Evolutionary conservation across 768 basidiomycete genomes (phyloP), one percentile per base, ranked within the genome.

Genomic region (Termitomyces sp.): DNA sequence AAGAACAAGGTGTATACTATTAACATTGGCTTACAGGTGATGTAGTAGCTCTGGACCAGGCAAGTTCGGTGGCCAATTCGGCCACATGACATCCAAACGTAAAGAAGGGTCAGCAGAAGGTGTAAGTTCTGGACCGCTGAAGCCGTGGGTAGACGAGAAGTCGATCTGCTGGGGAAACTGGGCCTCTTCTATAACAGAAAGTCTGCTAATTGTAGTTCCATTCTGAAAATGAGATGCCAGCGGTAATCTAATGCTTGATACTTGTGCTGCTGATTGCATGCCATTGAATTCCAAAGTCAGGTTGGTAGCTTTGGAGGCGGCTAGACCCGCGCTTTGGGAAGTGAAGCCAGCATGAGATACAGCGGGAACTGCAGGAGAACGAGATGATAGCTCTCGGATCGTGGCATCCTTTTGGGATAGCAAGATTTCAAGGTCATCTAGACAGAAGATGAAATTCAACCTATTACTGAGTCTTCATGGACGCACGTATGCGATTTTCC

Each of bases 341-440:
- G 47, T n/a, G 36, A 58, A 51, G 9, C 52, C 46, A 41, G 54
- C 13, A 24, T 58, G 50, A 33, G 34, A 45, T 8, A 55, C 47
- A 24, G 61, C 56, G n/a, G 54, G 34, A 31, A 58, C 36, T 9
- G 50, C 54, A 39, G 61, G 48, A 22, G 54, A 44, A 45, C 42
- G 59, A 15, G 62, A 57, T 5, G 67, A 55, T 33, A 59, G 41
- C 24, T 58, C 58, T 44, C 61, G 61, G 33, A 55, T 49, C 6
- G 63, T 64, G 33, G 63, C 67, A 45, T 86, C 79, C 64, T 83
- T 87, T 64, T 88, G 85, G 24, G 75, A 78, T 56, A 90, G 71
- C n/a, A 88, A 70, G 7, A 78, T 71, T 68, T 91, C 88, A 9
- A 91, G 76, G 65, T 91, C 89, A 67, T 77, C 89, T 90, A 57